Conservation (phyloP, 805 yeast species). For the Pichia scutulata region DNA sequence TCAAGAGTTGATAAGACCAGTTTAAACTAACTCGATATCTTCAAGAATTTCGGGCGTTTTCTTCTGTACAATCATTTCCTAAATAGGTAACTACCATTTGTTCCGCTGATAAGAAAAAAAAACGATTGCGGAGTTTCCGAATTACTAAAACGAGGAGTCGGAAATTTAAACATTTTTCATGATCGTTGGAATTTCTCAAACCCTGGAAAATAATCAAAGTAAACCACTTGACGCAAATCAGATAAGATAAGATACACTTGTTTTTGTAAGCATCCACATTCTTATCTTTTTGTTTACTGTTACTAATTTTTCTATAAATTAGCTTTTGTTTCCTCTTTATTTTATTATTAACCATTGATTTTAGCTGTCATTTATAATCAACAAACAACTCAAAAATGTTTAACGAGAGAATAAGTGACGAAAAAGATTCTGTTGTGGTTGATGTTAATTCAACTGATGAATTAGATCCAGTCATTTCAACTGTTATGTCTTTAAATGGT, state of each 20-base stretch:
- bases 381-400: background rate
- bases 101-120: background rate
- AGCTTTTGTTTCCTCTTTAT: background rate
- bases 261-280: background rate
- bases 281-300: background rate
- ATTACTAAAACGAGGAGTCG: background rate
- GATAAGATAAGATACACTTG: background rate
- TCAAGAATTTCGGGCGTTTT: no score
- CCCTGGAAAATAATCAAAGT: background rate
- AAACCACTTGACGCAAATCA: background rate
- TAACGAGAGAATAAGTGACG: background rate
- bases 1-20: no score
- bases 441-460: background rate
- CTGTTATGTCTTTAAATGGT: conserved; percentile 7
- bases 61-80: background rate
- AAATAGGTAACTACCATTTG: background rate
- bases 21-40: no score
- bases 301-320: background rate
- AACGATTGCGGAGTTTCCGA: background rate
- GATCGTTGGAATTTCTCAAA: background rate
- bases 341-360: background rate
- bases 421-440: background rate
- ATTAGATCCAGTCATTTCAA: conserved; percentile 7
- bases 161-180: background rate
- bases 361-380: background rate